Conservation (phyloP, 805 yeast genomes). For the Priceomyces fermenticarens region DNA sequence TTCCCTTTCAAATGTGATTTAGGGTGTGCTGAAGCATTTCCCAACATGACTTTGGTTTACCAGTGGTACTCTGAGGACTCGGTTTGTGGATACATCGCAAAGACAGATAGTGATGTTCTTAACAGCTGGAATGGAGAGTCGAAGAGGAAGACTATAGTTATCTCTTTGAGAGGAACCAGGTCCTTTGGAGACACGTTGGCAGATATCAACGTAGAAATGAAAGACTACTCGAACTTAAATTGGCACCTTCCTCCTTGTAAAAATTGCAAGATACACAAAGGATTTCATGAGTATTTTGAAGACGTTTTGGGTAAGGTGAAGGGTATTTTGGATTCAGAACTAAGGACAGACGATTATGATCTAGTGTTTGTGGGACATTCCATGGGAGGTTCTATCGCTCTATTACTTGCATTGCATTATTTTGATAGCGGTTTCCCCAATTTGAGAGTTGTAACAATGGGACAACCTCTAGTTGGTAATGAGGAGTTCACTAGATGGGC, state of each 20-base stretch:
- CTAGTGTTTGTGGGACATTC: slow-evolving; percentile 30
- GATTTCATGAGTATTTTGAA: slow-evolving; percentile 29
- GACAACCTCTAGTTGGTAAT: slow-evolving; percentile 45
- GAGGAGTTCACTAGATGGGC: slow-evolving; percentile 34
- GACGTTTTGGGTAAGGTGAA: slow-evolving; percentile 26
- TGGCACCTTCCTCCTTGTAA: slow-evolving; percentile 22
- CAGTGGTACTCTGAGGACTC: slow-evolving; percentile 42
- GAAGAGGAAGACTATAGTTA: slow-evolving; percentile 24
- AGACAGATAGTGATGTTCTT: slow-evolving; percentile 25
- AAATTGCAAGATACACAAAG: slow-evolving; percentile 38
- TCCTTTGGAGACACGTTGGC: slow-evolving; percentile 38
- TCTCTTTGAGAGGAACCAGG: slow-evolving; percentile 43
- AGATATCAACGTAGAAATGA: slow-evolving; percentile 38
- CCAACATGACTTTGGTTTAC: slow-evolving; percentile 33
- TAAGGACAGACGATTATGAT: slow-evolving; percentile 19
- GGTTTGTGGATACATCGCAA: slow-evolving; percentile 38
- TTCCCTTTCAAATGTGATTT: slow-evolving; percentile 39
- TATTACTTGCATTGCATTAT: slow-evolving; percentile 34
- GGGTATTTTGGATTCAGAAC: slow-evolving; percentile 17
- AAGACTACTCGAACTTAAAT: slow-evolving; percentile 21
- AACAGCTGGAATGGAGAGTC: slow-evolving; percentile 9
- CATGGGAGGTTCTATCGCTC: slow-evolving; percentile 41
- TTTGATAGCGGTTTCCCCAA: slow-evolving; percentile 31
- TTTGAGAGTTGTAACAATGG: slow-evolving; percentile 37
- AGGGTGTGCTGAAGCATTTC: slow-evolving; percentile 31